A percentile compares a stretch with the other conserved stretches of the same genome.
Conservation (phyloP, 2,329 filamentous ascomycete species). For the Colletotrichum brevisporum region DNA sequence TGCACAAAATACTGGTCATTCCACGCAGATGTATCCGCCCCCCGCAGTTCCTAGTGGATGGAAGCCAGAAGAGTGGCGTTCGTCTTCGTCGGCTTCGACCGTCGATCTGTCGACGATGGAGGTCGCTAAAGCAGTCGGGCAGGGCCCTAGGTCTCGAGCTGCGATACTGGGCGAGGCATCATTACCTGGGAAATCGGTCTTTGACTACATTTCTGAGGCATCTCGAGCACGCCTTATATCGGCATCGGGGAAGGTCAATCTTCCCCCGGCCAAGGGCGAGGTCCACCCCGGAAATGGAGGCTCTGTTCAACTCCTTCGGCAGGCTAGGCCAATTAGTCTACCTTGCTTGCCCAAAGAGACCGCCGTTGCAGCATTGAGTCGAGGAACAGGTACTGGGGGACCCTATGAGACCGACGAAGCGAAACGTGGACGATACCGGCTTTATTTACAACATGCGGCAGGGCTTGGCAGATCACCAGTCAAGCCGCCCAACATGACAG, state of each 20-base stretch:
- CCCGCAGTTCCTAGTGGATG: constrained; percentile 81
- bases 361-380: constrained; percentile 77
- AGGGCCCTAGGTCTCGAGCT: constrained; percentile 84
- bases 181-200: constrained; percentile 93
- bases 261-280: constrained; percentile 85
- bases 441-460: constrained; percentile 84
- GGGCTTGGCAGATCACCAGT: constrained; percentile 70
- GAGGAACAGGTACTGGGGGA: constrained; percentile 75
- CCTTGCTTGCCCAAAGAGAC: constrained; percentile 77
- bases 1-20: constrained; percentile 59
- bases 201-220: constrained; percentile 88
- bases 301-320: constrained; percentile 73
- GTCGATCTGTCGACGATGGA: constrained; percentile 78
- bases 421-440: constrained; percentile 85
- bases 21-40: constrained; percentile 69
- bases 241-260: constrained; percentile 80
- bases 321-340: constrained; percentile 67
- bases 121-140: constrained; percentile 80
- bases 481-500: constrained; percentile 59
- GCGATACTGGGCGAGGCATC: constrained; percentile 79
- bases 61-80: constrained; percentile 68
- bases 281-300: constrained; percentile 75
- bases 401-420: constrained; percentile 87
- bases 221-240: constrained; percentile 82
- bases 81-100: not conserved